Percentiles rank a stretch among this genome's conserved stretches.
Evolutionary conservation across 2,329 filamentous ascomycete genomes (phyloP).

Genomic region (Monilinia laxa): DNA sequence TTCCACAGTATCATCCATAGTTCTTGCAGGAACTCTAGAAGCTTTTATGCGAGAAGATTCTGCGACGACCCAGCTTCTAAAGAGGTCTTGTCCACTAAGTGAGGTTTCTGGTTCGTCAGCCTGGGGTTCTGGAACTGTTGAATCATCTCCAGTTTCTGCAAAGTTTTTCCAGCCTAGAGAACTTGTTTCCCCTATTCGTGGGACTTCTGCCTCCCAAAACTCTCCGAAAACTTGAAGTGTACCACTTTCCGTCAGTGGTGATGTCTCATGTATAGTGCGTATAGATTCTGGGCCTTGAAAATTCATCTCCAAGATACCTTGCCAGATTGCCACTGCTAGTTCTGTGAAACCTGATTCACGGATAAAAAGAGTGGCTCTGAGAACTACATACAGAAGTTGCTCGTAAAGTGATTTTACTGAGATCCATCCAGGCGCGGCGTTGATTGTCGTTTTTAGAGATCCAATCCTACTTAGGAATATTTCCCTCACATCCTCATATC

Average conservation of each 20-base stretch:
- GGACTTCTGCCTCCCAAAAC: conserved; percentile 85
- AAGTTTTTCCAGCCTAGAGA: conserved; percentile 70
- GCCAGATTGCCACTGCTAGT: conserved; percentile 76
- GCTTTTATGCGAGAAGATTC: conserved; percentile 53
- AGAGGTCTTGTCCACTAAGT: conserved; percentile 37
- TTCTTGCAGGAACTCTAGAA: conserved; percentile 65
- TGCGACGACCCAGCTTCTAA: conserved; percentile 48
- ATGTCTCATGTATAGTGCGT: not conserved
- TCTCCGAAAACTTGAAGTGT: conserved; percentile 54
- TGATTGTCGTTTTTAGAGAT: conserved; percentile 43
- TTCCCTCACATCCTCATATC: conserved; percentile 62
- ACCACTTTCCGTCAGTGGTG: conserved; percentile 25
- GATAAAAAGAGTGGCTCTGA: conserved; percentile 72
- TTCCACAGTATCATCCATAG: conserved; percentile 69
- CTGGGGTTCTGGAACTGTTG: conserved; percentile 28
- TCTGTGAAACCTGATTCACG: conserved; percentile 77
- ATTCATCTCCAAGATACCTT: conserved; percentile 72
- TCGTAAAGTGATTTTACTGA: conserved; percentile 36
- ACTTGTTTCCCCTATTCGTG: conserved; percentile 71
- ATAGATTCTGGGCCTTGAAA: conserved; percentile 55
- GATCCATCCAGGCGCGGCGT: conserved; percentile 4
- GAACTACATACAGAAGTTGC: conserved; percentile 65
- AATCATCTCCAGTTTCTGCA: conserved; percentile 39
- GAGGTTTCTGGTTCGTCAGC: conserved; percentile 29
- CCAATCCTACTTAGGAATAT: conserved; percentile 59